Base-by-base conservation (phyloP, 306 rosid species). In the Vigna trinervia region DNA sequence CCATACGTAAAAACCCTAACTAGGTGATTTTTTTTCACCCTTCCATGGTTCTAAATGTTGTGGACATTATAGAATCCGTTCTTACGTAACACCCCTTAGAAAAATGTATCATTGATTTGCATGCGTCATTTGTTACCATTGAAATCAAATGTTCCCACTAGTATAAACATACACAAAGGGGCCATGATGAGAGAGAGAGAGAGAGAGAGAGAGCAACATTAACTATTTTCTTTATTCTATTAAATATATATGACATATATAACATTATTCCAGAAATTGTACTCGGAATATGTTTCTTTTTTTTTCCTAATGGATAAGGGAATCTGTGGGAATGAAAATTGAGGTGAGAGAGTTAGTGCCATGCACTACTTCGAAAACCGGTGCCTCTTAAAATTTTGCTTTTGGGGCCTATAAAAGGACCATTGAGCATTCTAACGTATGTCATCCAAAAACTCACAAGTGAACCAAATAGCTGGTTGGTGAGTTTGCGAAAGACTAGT, bases 281-380 rank as follows among this genome's bases (percentile, higher is more conserved):
- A 7, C 12, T 0, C 6, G 22, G 74, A 80, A 64, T 45, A 65
- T 68, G 36, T 22, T 41, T 71, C 1, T 22, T 46, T 12, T 51
- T n/a, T n/a, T 51, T 48, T 3, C 30, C 28, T 15, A 38, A 65
- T 77, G 74, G 85, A 81, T 81, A 76, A 76, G 74, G 74, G 78
- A 76, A 81, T 75, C 12, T 43, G 63, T 76, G 69, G 69, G 74
- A 12, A 4, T 7, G 48, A 71, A 66, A 77, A 46, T 41, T 58
- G 48, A 54, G 53, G 85, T 54, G 88, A 74, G 88, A 83, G 88
- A 80, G 59, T 75, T 63, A 85, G 88, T 87, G 85, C 62, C 43
- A 64, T 74, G 20, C 67, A 17, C 76, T 64, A 59, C 23, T 60
- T 78, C 62, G 77, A 63, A 57, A 80, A 83, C 74, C 78, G 71